Conservation (phyloP, 2,329 filamentous ascomycete species). For the Penicillium vulpinum region DNA sequence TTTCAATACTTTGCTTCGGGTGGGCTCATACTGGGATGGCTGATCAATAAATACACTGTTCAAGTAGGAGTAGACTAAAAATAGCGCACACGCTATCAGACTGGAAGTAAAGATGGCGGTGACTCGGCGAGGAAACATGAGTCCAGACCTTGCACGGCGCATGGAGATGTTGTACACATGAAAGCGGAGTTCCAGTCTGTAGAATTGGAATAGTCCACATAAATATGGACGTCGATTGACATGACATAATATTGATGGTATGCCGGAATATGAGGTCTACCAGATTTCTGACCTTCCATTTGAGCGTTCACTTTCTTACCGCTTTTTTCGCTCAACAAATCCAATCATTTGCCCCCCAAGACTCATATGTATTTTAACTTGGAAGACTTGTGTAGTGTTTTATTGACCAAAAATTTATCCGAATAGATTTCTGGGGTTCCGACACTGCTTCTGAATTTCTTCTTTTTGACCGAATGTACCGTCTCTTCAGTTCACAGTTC, state of each 20-base stretch:
- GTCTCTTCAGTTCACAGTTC: too few relatives aligned
- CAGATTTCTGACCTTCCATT: not conserved
- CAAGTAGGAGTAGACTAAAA: not conserved
- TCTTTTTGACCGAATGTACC: not conserved
- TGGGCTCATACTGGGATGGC: not conserved
- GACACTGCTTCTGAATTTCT: not conserved
- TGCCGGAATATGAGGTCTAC: not conserved
- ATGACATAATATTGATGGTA: constrained; percentile 7
- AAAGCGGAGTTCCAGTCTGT: not conserved
- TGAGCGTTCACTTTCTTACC: not conserved
- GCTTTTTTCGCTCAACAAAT: not conserved
- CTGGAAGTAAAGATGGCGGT: not conserved
- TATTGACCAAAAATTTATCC: not conserved
- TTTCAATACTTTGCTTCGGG: not conserved
- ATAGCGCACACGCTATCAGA: not conserved
- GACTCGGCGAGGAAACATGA: not conserved
- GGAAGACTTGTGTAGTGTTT: not conserved
- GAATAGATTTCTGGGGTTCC: not conserved
- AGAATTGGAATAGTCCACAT: not conserved
- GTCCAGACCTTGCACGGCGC: not conserved
- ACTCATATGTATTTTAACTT: not conserved
- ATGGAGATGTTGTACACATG: not conserved
- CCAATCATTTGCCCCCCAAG: not conserved
- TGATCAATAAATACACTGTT: not conserved
- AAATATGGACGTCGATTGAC: not conserved